These are phyloP conservation scores for Clonostachys rhizophaga DNA, from an alignment of 2,329 filamentous ascomycete species.

Conservation along the genomic window DNA sequence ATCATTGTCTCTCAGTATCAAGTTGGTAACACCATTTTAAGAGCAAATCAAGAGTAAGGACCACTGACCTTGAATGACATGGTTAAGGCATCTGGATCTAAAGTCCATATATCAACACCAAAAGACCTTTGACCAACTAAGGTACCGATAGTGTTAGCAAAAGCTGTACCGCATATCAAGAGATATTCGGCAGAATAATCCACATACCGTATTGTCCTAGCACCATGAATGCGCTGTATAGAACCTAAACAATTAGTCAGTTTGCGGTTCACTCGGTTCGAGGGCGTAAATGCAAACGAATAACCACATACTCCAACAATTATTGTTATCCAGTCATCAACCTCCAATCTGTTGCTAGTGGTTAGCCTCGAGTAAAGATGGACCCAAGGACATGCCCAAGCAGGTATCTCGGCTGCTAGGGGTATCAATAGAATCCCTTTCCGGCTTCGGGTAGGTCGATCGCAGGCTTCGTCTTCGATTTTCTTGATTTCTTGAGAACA, in stretches of 20 bases:
- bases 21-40: background rate
- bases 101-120: slow-evolving; percentile 30
- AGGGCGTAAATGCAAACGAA: too few relatives aligned
- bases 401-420: slow-evolving; percentile 25
- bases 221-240: slow-evolving; percentile 21
- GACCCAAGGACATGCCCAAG: slow-evolving; percentile 22
- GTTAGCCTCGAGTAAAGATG: slow-evolving; percentile 29
- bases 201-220: slow-evolving; percentile 15
- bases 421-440: slow-evolving; percentile 21
- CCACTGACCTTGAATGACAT: slow-evolving; percentile 18
- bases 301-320: slow-evolving; percentile 7
- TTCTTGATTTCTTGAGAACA: slow-evolving; percentile 5
- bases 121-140: slow-evolving; percentile 16
- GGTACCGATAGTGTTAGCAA: too few relatives aligned
- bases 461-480: slow-evolving; percentile 23
- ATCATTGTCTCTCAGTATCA: background rate
- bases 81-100: slow-evolving; percentile 16
- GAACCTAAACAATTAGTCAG: too few relatives aligned
- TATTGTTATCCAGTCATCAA: slow-evolving; percentile 33
- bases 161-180: too few relatives aligned
- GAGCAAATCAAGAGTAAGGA: too few relatives aligned
- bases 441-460: slow-evolving; percentile 18
- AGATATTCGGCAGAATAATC: too few relatives aligned
- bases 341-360: slow-evolving; percentile 17
- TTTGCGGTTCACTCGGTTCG: too few relatives aligned